Percentiles rank a stretch among this genome's conserved stretches.
Conservation (phyloP, 495 filamentous ascomycete species). For the Darksidea phi region DNA sequence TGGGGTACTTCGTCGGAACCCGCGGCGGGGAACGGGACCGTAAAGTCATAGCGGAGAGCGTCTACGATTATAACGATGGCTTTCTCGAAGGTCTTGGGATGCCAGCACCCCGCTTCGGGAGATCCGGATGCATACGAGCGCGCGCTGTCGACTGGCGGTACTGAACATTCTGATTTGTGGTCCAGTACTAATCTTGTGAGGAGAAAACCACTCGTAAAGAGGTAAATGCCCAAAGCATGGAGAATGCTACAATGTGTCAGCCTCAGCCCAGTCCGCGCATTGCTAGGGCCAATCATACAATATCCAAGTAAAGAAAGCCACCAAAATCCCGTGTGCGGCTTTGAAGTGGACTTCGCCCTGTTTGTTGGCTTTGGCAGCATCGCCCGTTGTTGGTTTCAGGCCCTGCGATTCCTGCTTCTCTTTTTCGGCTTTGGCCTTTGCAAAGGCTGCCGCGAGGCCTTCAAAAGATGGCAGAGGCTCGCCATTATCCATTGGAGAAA, state of each 20-base stretch:
- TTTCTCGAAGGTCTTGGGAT: slow-evolving; percentile 86
- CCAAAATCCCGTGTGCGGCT: slow-evolving; percentile 51
- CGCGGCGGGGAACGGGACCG: slow-evolving; percentile 67
- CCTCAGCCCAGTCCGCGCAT: not conserved
- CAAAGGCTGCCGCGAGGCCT: slow-evolving; percentile 43
- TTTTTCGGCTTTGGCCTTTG: slow-evolving; percentile 42
- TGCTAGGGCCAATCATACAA: slow-evolving; percentile 35
- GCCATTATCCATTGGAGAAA: slow-evolving; percentile 37
- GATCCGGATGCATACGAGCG: slow-evolving; percentile 48
- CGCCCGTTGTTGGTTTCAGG: slow-evolving; percentile 20
- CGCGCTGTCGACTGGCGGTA: slow-evolving; percentile 61
- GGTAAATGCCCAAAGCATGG: slow-evolving; percentile 77
- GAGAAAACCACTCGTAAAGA: slow-evolving; percentile 96
- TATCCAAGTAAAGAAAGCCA: slow-evolving; percentile 53
- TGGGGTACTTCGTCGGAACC: slow-evolving; percentile 52
- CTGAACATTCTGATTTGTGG: slow-evolving; percentile 76
- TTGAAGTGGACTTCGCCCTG: slow-evolving; percentile 53
- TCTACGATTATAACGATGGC: slow-evolving; percentile 91
- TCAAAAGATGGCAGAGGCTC: slow-evolving; percentile 40
- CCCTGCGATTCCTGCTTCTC: slow-evolving; percentile 38
- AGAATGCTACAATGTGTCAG: slow-evolving; percentile 54
- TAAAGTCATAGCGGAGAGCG: slow-evolving; percentile 95
- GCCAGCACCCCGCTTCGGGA: slow-evolving; percentile 79
- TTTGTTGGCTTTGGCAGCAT: slow-evolving; percentile 39
- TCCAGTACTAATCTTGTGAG: slow-evolving; percentile 88